A percentile compares a stretch with the other conserved stretches of the same genome.
Evolutionary conservation across 2,329 filamentous ascomycete genomes (phyloP).

Genomic region (Ascomycota sp.): DNA sequence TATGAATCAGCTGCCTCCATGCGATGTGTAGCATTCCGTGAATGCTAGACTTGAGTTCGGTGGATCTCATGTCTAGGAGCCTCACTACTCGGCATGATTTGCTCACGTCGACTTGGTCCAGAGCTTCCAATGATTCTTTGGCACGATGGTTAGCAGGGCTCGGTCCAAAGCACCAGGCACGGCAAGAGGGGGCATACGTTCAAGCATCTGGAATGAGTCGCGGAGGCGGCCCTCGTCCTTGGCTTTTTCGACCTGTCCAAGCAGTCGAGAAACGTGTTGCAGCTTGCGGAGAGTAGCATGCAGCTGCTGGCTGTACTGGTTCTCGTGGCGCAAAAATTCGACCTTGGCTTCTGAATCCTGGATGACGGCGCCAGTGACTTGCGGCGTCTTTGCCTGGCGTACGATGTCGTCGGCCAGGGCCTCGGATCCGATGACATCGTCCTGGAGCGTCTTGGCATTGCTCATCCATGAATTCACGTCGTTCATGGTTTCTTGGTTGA

Average conservation of each 20-base stretch:
- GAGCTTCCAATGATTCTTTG: constrained; percentile 32
- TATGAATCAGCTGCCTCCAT: constrained; percentile 49
- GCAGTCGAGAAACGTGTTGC: constrained; percentile 36
- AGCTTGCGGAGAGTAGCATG: constrained; percentile 28
- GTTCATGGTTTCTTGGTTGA: constrained; percentile 57
- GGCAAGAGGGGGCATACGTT: constrained; percentile 20
- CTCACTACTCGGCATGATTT: constrained; percentile 41
- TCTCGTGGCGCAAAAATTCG: constrained; percentile 35
- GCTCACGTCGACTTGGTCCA: constrained; percentile 38
- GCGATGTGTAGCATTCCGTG: constrained; percentile 43
- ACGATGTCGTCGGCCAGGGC: constrained; percentile 65
- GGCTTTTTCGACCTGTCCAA: constrained; percentile 39
- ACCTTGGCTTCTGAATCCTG: constrained; percentile 32
- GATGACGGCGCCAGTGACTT: constrained; percentile 29
- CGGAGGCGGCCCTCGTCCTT: constrained; percentile 32
- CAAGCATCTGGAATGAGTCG: constrained; percentile 35
- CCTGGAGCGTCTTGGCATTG: constrained; percentile 66
- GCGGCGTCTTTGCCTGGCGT: constrained; percentile 47
- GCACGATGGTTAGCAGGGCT: constrained; percentile 4
- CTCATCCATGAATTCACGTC: constrained; percentile 74
- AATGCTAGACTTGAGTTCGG: constrained; percentile 45
- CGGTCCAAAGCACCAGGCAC: not conserved
- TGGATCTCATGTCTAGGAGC: constrained; percentile 43
- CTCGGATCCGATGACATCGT: constrained; percentile 66
- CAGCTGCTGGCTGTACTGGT: constrained; percentile 38